phyloP scores from a whole-genome alignment of 352 stramenopile species.

The Pythium grandisporangium region DNA sequence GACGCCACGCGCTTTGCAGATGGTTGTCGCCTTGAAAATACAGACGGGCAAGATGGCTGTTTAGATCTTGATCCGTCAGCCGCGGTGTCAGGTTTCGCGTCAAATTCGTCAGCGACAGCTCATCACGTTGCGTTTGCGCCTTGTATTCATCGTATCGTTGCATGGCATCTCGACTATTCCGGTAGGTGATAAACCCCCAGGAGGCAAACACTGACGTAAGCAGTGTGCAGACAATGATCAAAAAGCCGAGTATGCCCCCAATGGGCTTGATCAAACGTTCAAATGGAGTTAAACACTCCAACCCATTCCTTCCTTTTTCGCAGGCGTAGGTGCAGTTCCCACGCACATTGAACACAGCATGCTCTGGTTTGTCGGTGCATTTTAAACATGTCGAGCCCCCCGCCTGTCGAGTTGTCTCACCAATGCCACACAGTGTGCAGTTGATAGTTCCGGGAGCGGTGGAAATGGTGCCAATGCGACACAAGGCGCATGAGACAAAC shows the following conservation, averaged over 20 bases:
- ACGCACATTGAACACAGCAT: constrained; percentile 67
- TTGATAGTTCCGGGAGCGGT: constrained; percentile 31
- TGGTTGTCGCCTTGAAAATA: constrained; percentile 74
- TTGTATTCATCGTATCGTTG: constrained; percentile 67
- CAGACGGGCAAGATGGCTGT: constrained; percentile 53
- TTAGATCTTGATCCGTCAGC: constrained; percentile 72
- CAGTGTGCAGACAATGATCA: constrained; percentile 54
- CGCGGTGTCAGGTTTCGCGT: constrained; percentile 63
- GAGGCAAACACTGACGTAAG: constrained; percentile 39
- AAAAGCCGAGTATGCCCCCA: constrained; percentile 63
- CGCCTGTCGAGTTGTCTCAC: constrained; percentile 46
- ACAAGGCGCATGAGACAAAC: constrained; percentile 35
- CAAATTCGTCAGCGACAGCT: constrained; percentile 62
- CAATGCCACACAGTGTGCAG: constrained; percentile 69
- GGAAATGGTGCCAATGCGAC: constrained; percentile 52
- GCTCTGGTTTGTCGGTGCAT: constrained; percentile 53
- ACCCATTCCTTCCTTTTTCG: constrained; percentile 62
- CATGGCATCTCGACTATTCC: constrained; percentile 21
- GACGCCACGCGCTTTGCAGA: constrained; percentile 45
- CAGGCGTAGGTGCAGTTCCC: constrained; percentile 80
- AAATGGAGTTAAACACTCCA: constrained; percentile 79
- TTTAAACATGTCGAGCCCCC: constrained; percentile 33
- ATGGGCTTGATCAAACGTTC: constrained; percentile 76
- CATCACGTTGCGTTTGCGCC: constrained; percentile 55
- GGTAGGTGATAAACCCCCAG: constrained; percentile 67